Evolutionary conservation across 441 rosid species (phyloP).

Genomic region (Erodium moschatum): DNA sequence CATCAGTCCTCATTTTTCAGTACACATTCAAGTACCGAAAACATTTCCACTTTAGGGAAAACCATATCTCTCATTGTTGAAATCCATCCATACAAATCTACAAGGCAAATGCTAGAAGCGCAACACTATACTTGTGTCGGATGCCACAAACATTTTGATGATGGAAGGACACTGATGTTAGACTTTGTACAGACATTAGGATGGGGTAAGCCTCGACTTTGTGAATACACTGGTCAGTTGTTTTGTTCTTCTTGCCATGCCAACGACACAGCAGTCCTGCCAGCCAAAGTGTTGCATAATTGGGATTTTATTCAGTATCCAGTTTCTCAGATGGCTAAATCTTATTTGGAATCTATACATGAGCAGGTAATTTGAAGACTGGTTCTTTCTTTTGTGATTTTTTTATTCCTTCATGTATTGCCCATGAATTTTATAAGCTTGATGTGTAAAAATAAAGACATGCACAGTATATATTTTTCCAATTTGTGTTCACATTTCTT

Average conservation of each 20-base stretch:
- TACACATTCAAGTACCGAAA: conserved; percentile 32
- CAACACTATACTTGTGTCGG: conserved; percentile 88
- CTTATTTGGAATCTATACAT: conserved; percentile 79
- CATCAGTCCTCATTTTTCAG: conserved; percentile 33
- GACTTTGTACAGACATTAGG: conserved; percentile 79
- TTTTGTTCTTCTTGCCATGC: conserved; percentile 87
- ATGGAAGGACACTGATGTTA: conserved; percentile 57
- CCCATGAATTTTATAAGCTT: neutral
- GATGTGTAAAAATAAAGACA: neutral
- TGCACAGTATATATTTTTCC: neutral
- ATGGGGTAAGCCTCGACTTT: conserved; percentile 84
- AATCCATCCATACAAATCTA: conserved; percentile 52
- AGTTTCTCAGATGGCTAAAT: conserved; percentile 85
- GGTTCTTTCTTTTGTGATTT: neutral
- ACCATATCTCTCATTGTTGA: conserved; percentile 80
- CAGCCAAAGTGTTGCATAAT: conserved; percentile 79
- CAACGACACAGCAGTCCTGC: conserved; percentile 75
- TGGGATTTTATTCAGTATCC: conserved; percentile 85
- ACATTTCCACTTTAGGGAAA: conserved; percentile 54
- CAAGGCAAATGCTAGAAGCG: conserved; percentile 66
- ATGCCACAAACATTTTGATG: conserved; percentile 81
- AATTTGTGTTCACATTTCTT: neutral
- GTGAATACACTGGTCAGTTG: conserved; percentile 83
- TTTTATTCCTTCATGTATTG: neutral
- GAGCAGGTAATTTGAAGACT: conserved; percentile 53